Evolutionary conservation across 768 basidiomycete genomes (phyloP).

Genomic region (Suillus cothurnatus): DNA sequence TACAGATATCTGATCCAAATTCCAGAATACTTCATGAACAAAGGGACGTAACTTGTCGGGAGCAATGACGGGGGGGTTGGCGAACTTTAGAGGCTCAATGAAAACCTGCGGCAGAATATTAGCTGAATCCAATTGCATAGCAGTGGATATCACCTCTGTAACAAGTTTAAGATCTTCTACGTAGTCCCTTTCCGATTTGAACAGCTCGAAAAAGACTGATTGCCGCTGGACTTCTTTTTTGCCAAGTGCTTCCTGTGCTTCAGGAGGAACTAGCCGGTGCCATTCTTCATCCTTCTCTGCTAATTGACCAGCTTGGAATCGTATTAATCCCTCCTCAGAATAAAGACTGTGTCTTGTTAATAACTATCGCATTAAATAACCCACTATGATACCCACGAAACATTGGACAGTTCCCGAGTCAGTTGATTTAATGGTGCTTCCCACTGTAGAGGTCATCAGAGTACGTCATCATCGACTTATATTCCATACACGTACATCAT

Average conservation of each 20-base stretch:
- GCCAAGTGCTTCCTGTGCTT: conserved; percentile 69
- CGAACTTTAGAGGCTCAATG: conserved; percentile 60
- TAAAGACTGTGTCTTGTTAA: conserved; percentile 45
- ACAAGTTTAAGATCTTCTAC: conserved; percentile 76
- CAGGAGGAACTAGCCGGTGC: conserved; percentile 76
- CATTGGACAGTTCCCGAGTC: conserved; percentile 37
- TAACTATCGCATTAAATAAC: conserved; percentile 7
- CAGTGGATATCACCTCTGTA: conserved; percentile 52
- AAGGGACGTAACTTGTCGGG: conserved; percentile 61
- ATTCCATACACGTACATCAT: conserved; percentile 36
- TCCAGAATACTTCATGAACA: conserved; percentile 82
- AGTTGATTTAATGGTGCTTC: conserved; percentile 28
- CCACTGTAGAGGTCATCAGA: conserved; percentile 30
- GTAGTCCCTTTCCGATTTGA: conserved; percentile 89
- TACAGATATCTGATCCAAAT: conserved; percentile 65
- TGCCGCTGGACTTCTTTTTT: conserved; percentile 84
- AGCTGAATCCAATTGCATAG: conserved; percentile 4
- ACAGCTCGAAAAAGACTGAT: conserved; percentile 84
- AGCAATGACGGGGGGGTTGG: conserved; percentile 66
- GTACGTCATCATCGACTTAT: conserved; percentile 11
- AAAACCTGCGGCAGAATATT: conserved; percentile 55
- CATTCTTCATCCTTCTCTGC: conserved; percentile 78
- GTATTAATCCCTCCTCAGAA: conserved; percentile 61
- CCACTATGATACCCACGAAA: conserved; percentile 38
- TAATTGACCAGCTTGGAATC: conserved; percentile 69